A percentile compares a stretch with the other conserved stretches of the same genome.
These are phyloP conservation scores for Aspergillus sp. DNA, from an alignment of 2,329 filamentous ascomycete species.

Conservation along the genomic window DNA sequence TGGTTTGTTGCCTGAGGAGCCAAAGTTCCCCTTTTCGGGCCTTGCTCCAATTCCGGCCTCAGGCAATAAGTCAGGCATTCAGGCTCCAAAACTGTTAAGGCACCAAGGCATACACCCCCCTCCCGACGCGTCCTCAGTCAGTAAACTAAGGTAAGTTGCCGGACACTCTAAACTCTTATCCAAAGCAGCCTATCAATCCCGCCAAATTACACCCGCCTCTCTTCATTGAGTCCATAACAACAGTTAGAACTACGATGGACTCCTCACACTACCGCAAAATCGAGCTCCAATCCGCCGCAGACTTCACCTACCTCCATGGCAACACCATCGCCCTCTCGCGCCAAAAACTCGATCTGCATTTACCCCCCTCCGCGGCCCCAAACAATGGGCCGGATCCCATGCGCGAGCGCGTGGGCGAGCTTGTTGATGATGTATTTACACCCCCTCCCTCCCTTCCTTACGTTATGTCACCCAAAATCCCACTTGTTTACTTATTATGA, in stretches of 20 bases:
- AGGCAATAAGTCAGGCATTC: neutral
- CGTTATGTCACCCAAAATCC: neutral
- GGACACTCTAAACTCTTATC: neutral
- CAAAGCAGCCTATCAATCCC: neutral
- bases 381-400: conserved; percentile 41
- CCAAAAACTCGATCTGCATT: conserved; percentile 49
- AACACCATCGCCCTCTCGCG: conserved; percentile 47
- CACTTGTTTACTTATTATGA: too few relatives aligned
- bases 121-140: neutral
- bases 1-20: conserved; percentile 13
- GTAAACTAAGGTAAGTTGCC: too few relatives aligned
- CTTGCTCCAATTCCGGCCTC: too few relatives aligned
- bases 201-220: neutral
- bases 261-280: conserved; percentile 49
- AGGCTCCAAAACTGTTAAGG: neutral
- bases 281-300: conserved; percentile 51
- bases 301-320: conserved; percentile 49
- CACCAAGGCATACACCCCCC: neutral
- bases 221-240: neutral
- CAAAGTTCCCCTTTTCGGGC: neutral
- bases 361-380: conserved; percentile 45
- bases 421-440: conserved; percentile 40
- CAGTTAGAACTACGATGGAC: conserved; percentile 19
- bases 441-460: neutral
- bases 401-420: conserved; percentile 43